Evolutionary conservation across 768 basidiomycete species (phyloP), one percentile per base, ranked within the genome.

Genomic region (Pisolithus microcarpus): DNA sequence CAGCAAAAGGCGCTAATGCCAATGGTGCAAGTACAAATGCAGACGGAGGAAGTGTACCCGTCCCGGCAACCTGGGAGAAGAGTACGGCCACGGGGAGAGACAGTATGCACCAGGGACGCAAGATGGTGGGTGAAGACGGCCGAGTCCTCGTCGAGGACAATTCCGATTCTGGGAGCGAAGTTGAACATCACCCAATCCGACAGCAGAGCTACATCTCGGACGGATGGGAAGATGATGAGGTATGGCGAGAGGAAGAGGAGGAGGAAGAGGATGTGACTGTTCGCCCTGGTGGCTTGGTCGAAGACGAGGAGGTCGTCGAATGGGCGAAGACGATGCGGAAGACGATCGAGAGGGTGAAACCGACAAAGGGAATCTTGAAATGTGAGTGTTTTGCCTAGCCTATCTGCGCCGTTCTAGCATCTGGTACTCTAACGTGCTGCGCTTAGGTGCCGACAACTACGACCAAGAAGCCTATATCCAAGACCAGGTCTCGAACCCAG

Each of bases 311-410:
- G 34, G 77, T 80, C 51, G 85, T 87, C 60, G 81, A 86, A 19
- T 92, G 90, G 90, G 89, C 86, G 39, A 72, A 79, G 31, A 76
- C 84, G 55, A 60, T 91, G 52, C 80, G 91, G 58, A 70, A 87
- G 59, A 85, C 85, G 64, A 58, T 85, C 24, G 85, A 94, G 73
- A 72, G 80, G 67, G 70, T 75, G 37, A 72, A 78, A 56, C 92
- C 91, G 3, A 70, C 81, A 26, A 89, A 77, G 66, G 91, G 95
- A 19, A 97, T 99, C 51, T 70, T 99, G 55, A 99, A 97, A 67
- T 65, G 84, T 79, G 42, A 28, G 62, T 53, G 4, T 21, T 21
- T n/a, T 57, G 43, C 6, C 19, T 4, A 26, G 40, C 26, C 30
- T 19, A 26, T 24, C 23, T 34, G 7, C 34, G 18, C 38, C 39